These are phyloP conservation scores for Cytospora leucostoma DNA, from an alignment of 2,329 filamentous ascomycete species.

Conservation along the genomic window DNA sequence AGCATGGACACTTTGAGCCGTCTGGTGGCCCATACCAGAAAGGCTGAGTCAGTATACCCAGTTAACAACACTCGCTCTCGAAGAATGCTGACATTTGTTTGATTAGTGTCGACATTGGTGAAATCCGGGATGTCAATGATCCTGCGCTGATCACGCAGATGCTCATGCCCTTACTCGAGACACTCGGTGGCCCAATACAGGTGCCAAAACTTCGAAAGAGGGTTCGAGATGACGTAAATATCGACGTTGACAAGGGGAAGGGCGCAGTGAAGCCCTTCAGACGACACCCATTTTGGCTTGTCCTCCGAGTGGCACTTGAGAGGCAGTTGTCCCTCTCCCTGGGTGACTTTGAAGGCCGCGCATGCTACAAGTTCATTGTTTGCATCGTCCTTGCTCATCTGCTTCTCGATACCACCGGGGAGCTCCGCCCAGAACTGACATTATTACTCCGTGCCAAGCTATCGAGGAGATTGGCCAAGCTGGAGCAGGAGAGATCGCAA, in stretches of 20 bases:
- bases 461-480: constrained; percentile 56
- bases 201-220: constrained; percentile 52
- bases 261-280: constrained; percentile 58
- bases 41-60: constrained; percentile 41
- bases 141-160: constrained; percentile 59
- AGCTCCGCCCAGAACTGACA: constrained; percentile 40
- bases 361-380: constrained; percentile 61
- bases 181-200: constrained; percentile 44
- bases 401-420: constrained; percentile 41
- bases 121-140: constrained; percentile 58
- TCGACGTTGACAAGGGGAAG: constrained; percentile 32
- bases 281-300: constrained; percentile 60
- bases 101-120: constrained; percentile 42
- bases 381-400: constrained; percentile 48
- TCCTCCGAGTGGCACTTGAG: constrained; percentile 58
- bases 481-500: constrained; percentile 47
- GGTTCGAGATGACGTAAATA: constrained; percentile 60
- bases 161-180: constrained; percentile 61
- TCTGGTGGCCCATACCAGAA: constrained; percentile 52
- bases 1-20: constrained; percentile 53
- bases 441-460: constrained; percentile 52
- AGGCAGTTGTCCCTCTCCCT: constrained; percentile 47
- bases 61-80: not conserved
- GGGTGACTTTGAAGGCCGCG: constrained; percentile 44
- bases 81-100: not conserved